Percentiles rank a stretch among this genome's conserved stretches.
phyloP scores from a whole-genome alignment of 345 rosid species.

The Eucalyptus sp. region DNA sequence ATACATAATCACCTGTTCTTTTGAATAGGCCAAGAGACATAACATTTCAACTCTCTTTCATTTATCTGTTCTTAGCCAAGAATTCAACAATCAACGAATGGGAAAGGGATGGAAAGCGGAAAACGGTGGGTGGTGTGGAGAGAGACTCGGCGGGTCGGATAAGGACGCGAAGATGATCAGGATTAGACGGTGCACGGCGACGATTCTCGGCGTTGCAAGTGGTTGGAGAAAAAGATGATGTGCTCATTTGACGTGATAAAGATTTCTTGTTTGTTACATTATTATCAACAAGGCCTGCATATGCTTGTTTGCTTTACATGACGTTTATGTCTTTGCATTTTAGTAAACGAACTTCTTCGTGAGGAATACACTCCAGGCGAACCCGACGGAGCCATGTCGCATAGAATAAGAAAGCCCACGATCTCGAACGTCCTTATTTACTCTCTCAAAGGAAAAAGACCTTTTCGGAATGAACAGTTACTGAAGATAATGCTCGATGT shows the following conservation, averaged over 20 bases:
- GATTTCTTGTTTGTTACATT: neutral
- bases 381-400: neutral
- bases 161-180: no score
- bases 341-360: neutral
- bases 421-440: neutral
- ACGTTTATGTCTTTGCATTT: neutral
- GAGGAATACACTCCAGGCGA: neutral
- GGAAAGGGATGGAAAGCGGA: no score
- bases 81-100: no score
- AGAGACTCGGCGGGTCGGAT: no score
- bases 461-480: neutral
- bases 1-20: no score
- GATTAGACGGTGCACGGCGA: no score
- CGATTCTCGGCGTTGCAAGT: no score
- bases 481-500: neutral
- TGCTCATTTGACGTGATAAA: neutral
- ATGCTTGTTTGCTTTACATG: neutral
- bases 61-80: no score
- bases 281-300: neutral
- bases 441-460: neutral
- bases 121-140: no score
- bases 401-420: neutral
- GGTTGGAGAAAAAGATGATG: no score
- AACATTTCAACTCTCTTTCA: no score
- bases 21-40: no score